Percentiles rank a stretch among this genome's conserved stretches.
Evolutionary conservation across 495 filamentous ascomycete species (phyloP).

Genomic region (Chaetomium cochliodes): DNA sequence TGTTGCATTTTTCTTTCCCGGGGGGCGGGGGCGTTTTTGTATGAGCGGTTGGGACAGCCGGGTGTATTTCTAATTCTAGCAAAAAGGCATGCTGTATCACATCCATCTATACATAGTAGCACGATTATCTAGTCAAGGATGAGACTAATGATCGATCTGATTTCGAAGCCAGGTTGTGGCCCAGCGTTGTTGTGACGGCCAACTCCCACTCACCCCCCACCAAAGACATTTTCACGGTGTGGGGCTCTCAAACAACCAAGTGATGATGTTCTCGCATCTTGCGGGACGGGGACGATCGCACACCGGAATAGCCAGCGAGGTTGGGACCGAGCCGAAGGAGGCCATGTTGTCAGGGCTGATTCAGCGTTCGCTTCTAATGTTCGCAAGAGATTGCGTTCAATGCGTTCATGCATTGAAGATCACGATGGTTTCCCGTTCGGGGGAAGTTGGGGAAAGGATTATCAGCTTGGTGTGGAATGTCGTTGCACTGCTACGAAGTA

Average conservation of each 20-base stretch:
- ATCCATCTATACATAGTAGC: slow-evolving; percentile 7
- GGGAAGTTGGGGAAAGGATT: background rate
- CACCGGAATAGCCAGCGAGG: slow-evolving; percentile 28
- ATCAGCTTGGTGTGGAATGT: background rate
- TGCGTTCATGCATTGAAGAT: slow-evolving; percentile 37
- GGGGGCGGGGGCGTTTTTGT: slow-evolving; percentile 15
- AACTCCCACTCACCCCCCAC: background rate
- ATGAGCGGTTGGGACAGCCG: background rate
- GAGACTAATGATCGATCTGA: slow-evolving; percentile 2
- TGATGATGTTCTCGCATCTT: background rate
- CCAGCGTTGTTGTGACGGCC: background rate
- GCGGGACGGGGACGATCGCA: slow-evolving; percentile 30
- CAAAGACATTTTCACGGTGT: too few relatives aligned
- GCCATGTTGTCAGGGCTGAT: slow-evolving; percentile 28
- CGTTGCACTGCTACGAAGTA: background rate
- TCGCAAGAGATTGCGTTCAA: slow-evolving; percentile 35
- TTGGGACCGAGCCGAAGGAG: slow-evolving; percentile 24
- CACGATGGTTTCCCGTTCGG: background rate
- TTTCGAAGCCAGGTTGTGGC: background rate
- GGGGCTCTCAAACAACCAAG: background rate
- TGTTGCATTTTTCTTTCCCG: slow-evolving; percentile 11
- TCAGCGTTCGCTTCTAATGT: slow-evolving; percentile 28
- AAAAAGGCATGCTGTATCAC: slow-evolving; percentile 7
- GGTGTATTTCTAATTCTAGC: background rate
- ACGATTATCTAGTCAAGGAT: too few relatives aligned